Conservation (phyloP, 2,329 filamentous ascomycete species). For the Aspergillus oerlinghausenensis region DNA sequence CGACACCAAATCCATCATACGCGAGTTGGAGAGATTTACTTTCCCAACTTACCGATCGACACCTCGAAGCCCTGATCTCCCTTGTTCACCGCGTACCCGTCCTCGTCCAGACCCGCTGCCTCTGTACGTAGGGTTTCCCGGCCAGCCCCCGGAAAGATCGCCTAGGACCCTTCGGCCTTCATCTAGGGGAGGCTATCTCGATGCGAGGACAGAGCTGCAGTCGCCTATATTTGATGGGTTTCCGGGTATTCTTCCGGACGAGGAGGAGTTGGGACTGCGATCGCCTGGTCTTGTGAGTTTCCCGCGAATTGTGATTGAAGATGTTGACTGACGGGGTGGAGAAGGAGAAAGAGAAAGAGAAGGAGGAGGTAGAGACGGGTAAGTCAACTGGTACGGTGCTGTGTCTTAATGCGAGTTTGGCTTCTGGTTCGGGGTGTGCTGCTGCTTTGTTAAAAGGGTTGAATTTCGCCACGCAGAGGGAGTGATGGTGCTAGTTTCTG, state of each 20-base stretch:
- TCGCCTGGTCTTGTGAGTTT: not conserved
- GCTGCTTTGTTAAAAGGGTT: not conserved
- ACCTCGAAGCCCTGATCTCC: not conserved
- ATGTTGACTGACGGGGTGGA: not conserved
- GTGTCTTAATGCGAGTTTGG: not conserved
- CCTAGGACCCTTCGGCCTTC: not conserved
- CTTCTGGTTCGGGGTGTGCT: not conserved
- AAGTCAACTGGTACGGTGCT: not conserved
- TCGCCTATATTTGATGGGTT: not conserved
- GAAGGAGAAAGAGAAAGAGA: not conserved
- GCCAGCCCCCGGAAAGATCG: not conserved
- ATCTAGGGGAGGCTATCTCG: not conserved
- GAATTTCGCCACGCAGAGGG: not conserved
- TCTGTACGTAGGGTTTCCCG: not conserved
- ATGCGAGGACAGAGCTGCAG: not conserved
- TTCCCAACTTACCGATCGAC: not conserved
- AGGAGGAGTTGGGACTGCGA: not conserved
- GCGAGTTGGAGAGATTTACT: not conserved
- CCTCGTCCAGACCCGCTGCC: not conserved
- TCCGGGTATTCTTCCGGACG: not conserved
- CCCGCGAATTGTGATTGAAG: not conserved
- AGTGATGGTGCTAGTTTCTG: not conserved
- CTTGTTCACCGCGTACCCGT: not conserved
- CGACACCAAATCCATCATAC: not conserved
- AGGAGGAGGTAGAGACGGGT: not conserved